Conservation (phyloP, 2,329 filamentous ascomycete genomes). For the Fusarium zealandicum region DNA sequence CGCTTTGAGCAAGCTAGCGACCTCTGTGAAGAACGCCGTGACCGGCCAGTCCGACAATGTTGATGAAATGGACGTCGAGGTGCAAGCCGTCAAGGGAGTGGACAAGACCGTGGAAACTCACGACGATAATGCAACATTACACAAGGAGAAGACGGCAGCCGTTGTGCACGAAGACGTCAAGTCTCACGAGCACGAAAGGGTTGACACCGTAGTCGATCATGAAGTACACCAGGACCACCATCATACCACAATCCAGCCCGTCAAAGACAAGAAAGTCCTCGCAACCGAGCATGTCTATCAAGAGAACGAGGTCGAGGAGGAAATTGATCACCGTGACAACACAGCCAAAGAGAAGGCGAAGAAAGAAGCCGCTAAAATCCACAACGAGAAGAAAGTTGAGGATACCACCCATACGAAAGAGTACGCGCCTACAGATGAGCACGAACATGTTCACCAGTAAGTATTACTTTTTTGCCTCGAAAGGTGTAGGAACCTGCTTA, state of each 20-base stretch:
- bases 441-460: conserved; percentile 25
- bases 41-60: not conserved
- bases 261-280: conserved; percentile 24
- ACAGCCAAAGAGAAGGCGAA: conserved; percentile 13
- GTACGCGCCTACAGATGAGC: conserved; percentile 10
- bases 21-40: conserved; percentile 20
- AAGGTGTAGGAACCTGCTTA: not conserved
- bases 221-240: conserved; percentile 25
- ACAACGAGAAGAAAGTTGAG: conserved; percentile 16
- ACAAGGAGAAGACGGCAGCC: conserved; percentile 20
- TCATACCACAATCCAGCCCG: conserved; percentile 24
- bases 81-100: conserved; percentile 12
- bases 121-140: conserved; percentile 12
- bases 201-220: conserved; percentile 21
- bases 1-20: conserved; percentile 15
- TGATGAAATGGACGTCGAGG: conserved; percentile 4
- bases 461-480: rapidly evolving
- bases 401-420: conserved; percentile 19
- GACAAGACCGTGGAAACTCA: conserved; percentile 18
- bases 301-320: conserved; percentile 19
- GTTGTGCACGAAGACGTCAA: conserved; percentile 25
- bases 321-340: conserved; percentile 24
- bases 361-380: conserved; percentile 22
- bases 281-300: conserved; percentile 25
- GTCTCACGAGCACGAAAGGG: conserved; percentile 23